Evolutionary conservation across 306 rosid species (phyloP), one percentile per base, ranked within the genome.

Genomic region (Citrullus mucosospermus): DNA sequence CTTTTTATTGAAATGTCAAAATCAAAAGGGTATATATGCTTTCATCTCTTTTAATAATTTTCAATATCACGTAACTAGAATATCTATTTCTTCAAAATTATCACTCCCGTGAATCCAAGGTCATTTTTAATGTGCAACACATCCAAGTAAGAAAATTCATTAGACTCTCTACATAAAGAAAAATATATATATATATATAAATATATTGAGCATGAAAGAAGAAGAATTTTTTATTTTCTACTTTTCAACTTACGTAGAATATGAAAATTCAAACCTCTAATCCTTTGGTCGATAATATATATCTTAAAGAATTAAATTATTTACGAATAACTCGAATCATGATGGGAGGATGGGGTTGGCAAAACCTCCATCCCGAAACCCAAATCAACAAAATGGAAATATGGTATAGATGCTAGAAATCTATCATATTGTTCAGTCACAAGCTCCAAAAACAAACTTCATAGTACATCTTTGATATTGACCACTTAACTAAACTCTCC

Each of bases 401-500:
- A 28, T 1, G 8, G 39, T 48, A 25, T 71, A 46, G 58, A 71
- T 14, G 77, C 43, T 46, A 30, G 38, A 50, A 25, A 71, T 46
- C 12, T 50, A 50, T 70, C 34, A 20, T 20, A 1, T 1, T 44
- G 56, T 70, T 43, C 13, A 12, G 22, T 43, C n/a, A 20, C 10
- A 20, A 70, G 32, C 50, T 11, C 17, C 5, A 18, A 46, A 70
- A 46, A 70, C n/a, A 44, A 70, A 46, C 20, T 46, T 43, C 11
- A 5, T 17, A 70, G 56, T 46, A 70, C 39, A 70, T 48, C 15
- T 61, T 82, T 50, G 91, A 88, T 88, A 81, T 13, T 43, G 86
- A 90, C 92, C 59, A 81, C 11, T 51, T 81, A 85, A 87, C 91
- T n/a, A 72, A 48, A 14, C 60, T 50, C 14, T 50, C 13, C 8